A percentile compares a stretch with the other conserved stretches of the same genome.
Evolutionary conservation across 1,139 yeast species (phyloP).

Genomic region (Pichia norvegensis): DNA sequence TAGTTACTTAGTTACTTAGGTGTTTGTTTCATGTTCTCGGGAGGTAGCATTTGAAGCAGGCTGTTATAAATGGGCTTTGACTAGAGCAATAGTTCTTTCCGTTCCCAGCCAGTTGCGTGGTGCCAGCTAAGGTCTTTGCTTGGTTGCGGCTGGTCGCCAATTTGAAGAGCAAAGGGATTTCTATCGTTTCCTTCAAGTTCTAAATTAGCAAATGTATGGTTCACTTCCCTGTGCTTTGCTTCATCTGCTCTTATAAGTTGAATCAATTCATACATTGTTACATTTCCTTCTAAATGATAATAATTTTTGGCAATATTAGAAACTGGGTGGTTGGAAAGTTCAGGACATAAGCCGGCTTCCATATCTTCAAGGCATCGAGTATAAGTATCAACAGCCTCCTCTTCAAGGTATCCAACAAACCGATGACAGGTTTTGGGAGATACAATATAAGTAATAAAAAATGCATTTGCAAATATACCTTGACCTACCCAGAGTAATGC

Average conservation of each 20-base stretch:
- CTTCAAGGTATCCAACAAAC: constrained; percentile 73
- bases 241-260: constrained; percentile 57
- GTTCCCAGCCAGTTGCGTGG: constrained; percentile 57
- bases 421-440: constrained; percentile 65
- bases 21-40: too few relatives aligned
- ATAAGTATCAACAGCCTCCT: constrained; percentile 70
- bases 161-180: constrained; percentile 57
- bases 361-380: constrained; percentile 53
- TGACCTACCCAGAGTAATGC: constrained; percentile 55
- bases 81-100: constrained; percentile 35
- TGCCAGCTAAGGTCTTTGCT: constrained; percentile 40
- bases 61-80: too few relatives aligned
- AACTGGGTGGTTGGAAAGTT: constrained; percentile 36
- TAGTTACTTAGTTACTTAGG: too few relatives aligned
- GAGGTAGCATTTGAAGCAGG: too few relatives aligned
- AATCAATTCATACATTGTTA: constrained; percentile 54
- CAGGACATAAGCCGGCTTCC: constrained; percentile 43
- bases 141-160: constrained; percentile 46
- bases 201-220: constrained; percentile 68
- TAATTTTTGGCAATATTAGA: constrained; percentile 57
- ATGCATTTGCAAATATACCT: constrained; percentile 61
- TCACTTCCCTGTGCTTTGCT: constrained; percentile 70
- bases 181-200: constrained; percentile 43
- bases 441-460: constrained; percentile 53
- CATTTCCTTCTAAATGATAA: constrained; percentile 48